Conservation (phyloP, 2,329 filamentous ascomycete genomes). For the Cordyceps cicadae region DNA sequence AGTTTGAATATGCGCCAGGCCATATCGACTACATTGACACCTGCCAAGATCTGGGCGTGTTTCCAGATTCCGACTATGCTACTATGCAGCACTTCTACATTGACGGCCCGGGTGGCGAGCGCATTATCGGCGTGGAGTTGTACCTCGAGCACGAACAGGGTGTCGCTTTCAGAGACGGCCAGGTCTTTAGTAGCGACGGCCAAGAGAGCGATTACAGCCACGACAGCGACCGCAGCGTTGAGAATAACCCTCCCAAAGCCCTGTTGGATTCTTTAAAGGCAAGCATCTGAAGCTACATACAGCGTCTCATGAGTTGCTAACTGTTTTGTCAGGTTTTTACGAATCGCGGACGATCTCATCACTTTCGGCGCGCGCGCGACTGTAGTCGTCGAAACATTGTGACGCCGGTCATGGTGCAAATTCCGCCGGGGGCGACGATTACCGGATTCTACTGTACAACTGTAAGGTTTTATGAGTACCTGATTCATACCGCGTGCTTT, state of each 20-base stretch:
- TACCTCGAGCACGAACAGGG: background rate
- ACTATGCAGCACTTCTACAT: background rate
- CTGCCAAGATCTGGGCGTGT: background rate
- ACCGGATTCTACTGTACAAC: background rate
- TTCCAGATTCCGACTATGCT: background rate
- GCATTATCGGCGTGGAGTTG: background rate
- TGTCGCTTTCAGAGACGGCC: too few relatives aligned
- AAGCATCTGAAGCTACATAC: background rate
- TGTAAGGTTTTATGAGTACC: background rate
- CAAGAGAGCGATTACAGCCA: background rate
- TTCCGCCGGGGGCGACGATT: background rate
- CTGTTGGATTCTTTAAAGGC: background rate
- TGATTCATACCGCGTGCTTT: background rate
- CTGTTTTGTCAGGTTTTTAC: background rate
- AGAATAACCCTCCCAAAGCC: too few relatives aligned
- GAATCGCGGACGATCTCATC: background rate
- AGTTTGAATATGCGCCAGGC: background rate
- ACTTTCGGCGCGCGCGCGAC: background rate
- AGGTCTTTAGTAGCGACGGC: too few relatives aligned
- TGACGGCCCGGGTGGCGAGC: background rate
- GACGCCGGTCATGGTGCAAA: background rate
- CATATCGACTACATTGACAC: background rate
- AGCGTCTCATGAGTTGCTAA: background rate
- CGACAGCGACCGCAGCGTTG: background rate
- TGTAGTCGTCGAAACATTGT: background rate